phyloP scores from a whole-genome alignment of 805 yeast species.

The Candida easanensis region DNA sequence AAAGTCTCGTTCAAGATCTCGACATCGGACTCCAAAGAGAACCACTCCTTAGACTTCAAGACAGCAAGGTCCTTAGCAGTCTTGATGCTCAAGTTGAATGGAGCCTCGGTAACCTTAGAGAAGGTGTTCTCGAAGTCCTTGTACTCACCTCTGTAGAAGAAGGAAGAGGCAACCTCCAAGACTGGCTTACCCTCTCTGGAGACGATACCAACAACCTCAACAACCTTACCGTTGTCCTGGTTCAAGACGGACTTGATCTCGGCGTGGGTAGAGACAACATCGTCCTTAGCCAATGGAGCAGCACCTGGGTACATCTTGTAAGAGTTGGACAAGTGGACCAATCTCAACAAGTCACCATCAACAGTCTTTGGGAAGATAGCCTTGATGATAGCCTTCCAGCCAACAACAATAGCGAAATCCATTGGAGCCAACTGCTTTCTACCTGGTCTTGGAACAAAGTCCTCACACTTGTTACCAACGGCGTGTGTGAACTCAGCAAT shows the following conservation, averaged over 20 bases:
- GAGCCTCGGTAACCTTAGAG: slow-evolving; percentile 82
- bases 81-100: slow-evolving; percentile 71
- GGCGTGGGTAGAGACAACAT: slow-evolving; percentile 78
- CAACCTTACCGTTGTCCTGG: slow-evolving; percentile 91
- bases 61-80: slow-evolving; percentile 90
- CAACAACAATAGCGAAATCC: slow-evolving; percentile 98
- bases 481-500: slow-evolving; percentile 95
- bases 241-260: slow-evolving; percentile 84
- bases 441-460: slow-evolving; percentile 85
- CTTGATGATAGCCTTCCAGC: slow-evolving; percentile 97
- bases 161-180: slow-evolving; percentile 91
- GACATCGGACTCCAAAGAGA: slow-evolving; percentile 71
- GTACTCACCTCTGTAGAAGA: slow-evolving; percentile 95
- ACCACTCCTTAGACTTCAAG: slow-evolving; percentile 95
- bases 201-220: slow-evolving; percentile 90
- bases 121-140: slow-evolving; percentile 87
- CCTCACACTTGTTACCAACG: slow-evolving; percentile 95
- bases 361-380: slow-evolving; percentile 96
- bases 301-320: slow-evolving; percentile 93
- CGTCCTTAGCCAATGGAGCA: slow-evolving; percentile 84
- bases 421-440: slow-evolving; percentile 89
- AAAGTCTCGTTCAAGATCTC: slow-evolving; percentile 77
- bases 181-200: slow-evolving; percentile 74
- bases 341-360: slow-evolving; percentile 92
- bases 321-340: slow-evolving; percentile 94